phyloP scores from a whole-genome alignment of 441 rosid species.

The Syzygium malaccense region DNA sequence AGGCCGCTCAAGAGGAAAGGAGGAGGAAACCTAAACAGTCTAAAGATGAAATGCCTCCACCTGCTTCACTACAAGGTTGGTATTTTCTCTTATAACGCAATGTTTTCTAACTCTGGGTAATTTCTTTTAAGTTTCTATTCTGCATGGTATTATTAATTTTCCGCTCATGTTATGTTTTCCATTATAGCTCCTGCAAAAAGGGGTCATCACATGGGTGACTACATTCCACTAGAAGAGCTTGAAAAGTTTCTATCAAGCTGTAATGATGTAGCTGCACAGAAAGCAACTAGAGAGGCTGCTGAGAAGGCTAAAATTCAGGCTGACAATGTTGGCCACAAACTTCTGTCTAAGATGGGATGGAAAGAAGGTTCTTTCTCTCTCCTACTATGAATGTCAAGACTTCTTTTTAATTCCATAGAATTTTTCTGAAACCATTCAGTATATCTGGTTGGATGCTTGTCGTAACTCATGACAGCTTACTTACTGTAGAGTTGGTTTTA shows the following conservation, averaged over 20 bases:
- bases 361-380: conserved; percentile 62
- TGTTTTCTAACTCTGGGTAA: not conserved
- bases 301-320: conserved; percentile 88
- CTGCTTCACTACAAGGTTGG: conserved; percentile 84
- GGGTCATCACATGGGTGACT: conserved; percentile 99
- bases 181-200: conserved; percentile 31
- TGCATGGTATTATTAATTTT: not conserved
- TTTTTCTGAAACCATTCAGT: not conserved
- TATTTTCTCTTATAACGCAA: conserved; percentile 1
- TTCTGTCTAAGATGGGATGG: conserved; percentile 99
- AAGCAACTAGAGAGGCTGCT: conserved; percentile 60
- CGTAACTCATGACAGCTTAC: not conserved
- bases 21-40: conserved; percentile 88
- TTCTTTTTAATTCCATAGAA: not conserved
- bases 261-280: conserved; percentile 64
- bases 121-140: not conserved
- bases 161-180: not conserved
- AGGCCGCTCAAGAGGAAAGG: conserved; percentile 92
- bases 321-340: conserved; percentile 91
- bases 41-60: conserved; percentile 98
- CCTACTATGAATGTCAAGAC: not conserved
- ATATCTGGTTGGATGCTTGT: not conserved
- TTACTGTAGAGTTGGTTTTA: not conserved
- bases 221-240: conserved; percentile 90
- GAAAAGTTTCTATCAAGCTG: conserved; percentile 85